phyloP scores from a whole-genome alignment of 371 early-diverging fungal species.

The Batkoa obscura region DNA sequence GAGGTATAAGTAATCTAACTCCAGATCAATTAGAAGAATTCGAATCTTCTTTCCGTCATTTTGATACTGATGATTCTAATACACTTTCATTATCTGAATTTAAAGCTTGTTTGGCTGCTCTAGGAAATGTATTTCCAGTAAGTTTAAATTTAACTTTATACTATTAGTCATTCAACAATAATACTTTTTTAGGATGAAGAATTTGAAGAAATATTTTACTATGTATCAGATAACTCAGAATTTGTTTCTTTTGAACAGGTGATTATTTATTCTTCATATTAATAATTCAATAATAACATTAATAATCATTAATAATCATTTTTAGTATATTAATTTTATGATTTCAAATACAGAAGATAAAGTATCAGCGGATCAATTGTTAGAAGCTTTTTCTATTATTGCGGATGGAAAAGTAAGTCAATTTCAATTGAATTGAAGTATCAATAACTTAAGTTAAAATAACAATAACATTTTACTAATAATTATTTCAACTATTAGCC shows the following conservation, averaged over 20 bases:
- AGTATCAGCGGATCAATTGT: conserved; percentile 69
- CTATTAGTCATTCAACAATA: background rate
- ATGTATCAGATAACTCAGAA: conserved; percentile 33
- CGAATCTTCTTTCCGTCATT: conserved; percentile 68
- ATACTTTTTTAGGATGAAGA: conserved; percentile 34
- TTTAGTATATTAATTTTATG: conserved; percentile 63
- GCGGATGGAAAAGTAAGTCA: conserved; percentile 46
- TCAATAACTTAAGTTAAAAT: background rate
- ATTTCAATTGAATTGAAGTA: background rate
- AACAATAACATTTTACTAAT: conserved; percentile 9
- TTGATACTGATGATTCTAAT: conserved; percentile 65
- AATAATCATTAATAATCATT: too few species aligned
- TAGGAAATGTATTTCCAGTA: conserved; percentile 50
- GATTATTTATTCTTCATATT: background rate
- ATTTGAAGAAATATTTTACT: conserved; percentile 38
- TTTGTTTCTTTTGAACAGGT: conserved; percentile 65
- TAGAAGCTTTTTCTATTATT: conserved; percentile 64
- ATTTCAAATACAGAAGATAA: conserved; percentile 77
- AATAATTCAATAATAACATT: background rate
- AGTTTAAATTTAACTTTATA: background rate
- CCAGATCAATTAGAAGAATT: conserved; percentile 87
- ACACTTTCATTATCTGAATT: conserved; percentile 61
- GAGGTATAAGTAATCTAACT: conserved; percentile 77
- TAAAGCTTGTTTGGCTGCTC: conserved; percentile 60
- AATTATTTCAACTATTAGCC: conserved; percentile 15